Evolutionary conservation across 1,284 basidiomycete species (phyloP), one percentile per base, ranked within the genome.

Genomic region (Sphagnurus paluster): DNA sequence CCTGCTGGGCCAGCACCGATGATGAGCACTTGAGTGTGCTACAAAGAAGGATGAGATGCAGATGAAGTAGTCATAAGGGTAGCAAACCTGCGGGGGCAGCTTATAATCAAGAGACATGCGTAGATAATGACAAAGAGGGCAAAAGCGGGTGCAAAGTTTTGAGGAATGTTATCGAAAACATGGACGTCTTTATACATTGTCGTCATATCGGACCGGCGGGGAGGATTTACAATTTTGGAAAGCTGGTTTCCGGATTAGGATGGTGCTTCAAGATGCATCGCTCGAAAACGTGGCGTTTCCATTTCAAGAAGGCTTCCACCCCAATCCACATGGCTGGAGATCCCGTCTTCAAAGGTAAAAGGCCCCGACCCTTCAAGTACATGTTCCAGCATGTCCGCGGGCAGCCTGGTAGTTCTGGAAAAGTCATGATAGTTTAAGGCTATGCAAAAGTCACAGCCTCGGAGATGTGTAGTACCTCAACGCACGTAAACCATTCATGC

Each of bases 1-100:
- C 87, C 87, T 14, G 78, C 80, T 7, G 87, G 87, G n/a, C 87
- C 87, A 39, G 77, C 80, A n/a, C 80, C 79, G 16, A 82, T 62
- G 34, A 82, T 62, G 14, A 82, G 74, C 39, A 82, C 68, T 40
- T 76, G 71, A 0, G 71, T 59, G 44, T 74, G 70, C 78, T 81
- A 51, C 20, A 19, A 39, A 21, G 19, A 41, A 5, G 8, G 32
- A 44, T 36, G 44, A 47, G 34, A 4, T 26, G 10, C n/a, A 30
- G 3, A 4, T 16, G 23, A 14, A 37, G 46, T 16, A 42, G 34
- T 36, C 16, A 28, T 21, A 16, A 42, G 25, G 35, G 14, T 39
- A 21, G 25, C 9, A 36, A 54, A 58, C 59, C 54, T 58, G 41
- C 36, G 59, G 59, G 17, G 56, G 59, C 16, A 50, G 34, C 21